Evolutionary conservation across 306 rosid species (phyloP).

Genomic region (Mimosa pudica): DNA sequence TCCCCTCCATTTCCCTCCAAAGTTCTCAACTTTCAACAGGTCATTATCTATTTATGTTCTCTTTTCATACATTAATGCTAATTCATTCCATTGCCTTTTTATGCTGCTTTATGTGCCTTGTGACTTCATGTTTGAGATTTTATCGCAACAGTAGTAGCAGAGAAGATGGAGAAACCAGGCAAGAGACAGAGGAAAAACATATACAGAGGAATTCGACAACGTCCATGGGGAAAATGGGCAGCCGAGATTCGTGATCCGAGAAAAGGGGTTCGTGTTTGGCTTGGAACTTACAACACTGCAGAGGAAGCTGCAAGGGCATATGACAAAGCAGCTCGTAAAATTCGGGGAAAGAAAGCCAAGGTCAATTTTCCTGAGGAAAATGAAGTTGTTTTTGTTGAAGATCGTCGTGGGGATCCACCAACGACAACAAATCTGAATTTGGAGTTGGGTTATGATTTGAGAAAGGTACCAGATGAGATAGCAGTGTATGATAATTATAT

Average conservation of each 20-base stretch:
- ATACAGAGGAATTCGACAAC: conserved; percentile 91
- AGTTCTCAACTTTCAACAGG: conserved; percentile 50
- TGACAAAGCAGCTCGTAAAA: conserved; percentile 84
- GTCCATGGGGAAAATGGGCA: conserved; percentile 98
- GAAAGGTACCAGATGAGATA: conserved; percentile 61
- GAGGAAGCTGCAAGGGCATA: conserved; percentile 97
- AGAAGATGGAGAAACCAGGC: conserved; percentile 53
- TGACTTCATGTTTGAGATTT: conserved; percentile 20
- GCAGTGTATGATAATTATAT: conserved; percentile 76
- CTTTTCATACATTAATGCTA: neutral
- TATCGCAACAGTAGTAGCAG: conserved; percentile 48
- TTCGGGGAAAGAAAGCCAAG: conserved; percentile 93
- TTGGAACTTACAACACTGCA: conserved; percentile 91
- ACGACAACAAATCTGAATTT: conserved; percentile 37
- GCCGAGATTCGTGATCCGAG: conserved; percentile 94
- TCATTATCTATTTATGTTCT: neutral
- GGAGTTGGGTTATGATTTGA: conserved; percentile 57
- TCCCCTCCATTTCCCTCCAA: conserved; percentile 33
- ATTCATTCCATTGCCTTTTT: neutral
- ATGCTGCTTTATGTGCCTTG: neutral
- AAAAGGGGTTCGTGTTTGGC: conserved; percentile 95
- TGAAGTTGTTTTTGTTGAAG: conserved; percentile 33
- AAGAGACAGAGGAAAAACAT: conserved; percentile 85
- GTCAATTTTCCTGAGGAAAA: conserved; percentile 85
- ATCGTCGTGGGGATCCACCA: conserved; percentile 22